Percentiles rank a stretch among this genome's conserved stretches.
Conservation (phyloP, 805 yeast genomes). For the Barnettozyma sucrosica region DNA sequence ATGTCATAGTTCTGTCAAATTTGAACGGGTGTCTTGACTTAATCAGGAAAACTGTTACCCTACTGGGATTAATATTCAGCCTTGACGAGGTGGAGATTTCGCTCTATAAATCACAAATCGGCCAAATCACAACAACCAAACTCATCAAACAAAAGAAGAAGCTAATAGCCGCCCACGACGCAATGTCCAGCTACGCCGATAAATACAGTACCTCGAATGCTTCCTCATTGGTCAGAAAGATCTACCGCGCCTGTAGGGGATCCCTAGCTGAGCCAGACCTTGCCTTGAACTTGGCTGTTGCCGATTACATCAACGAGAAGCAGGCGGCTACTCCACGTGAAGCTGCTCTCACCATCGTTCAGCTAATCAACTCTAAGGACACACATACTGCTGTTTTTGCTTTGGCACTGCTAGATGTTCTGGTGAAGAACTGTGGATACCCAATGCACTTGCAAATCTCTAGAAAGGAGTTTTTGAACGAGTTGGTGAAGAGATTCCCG, state of each 20-base stretch:
- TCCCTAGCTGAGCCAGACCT: slow-evolving; percentile 81
- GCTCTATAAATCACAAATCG: not conserved
- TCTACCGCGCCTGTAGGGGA: slow-evolving; percentile 80
- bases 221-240: slow-evolving; percentile 36
- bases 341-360: slow-evolving; percentile 83
- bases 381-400: slow-evolving; percentile 84
- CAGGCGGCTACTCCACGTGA: slow-evolving; percentile 83
- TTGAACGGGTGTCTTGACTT: not conserved
- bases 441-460: slow-evolving; percentile 94
- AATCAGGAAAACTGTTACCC: not conserved
- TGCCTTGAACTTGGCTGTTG: slow-evolving; percentile 82
- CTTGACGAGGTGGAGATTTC: slow-evolving; percentile 8
- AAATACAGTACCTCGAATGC: slow-evolving; percentile 19
- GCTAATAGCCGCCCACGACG: not conserved
- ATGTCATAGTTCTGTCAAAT: not conserved
- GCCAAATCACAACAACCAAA: not conserved
- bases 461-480: slow-evolving; percentile 90
- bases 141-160: not conserved
- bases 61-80: not conserved
- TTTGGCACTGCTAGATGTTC: slow-evolving; percentile 71
- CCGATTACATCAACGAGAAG: slow-evolving; percentile 88
- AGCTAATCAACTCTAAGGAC: slow-evolving; percentile 73
- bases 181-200: slow-evolving; percentile 19
- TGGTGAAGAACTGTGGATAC: slow-evolving; percentile 97
- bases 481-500: slow-evolving; percentile 87